Evolutionary conservation across 106 monocot species (phyloP).

Genomic region (Cymbidium sinense): DNA sequence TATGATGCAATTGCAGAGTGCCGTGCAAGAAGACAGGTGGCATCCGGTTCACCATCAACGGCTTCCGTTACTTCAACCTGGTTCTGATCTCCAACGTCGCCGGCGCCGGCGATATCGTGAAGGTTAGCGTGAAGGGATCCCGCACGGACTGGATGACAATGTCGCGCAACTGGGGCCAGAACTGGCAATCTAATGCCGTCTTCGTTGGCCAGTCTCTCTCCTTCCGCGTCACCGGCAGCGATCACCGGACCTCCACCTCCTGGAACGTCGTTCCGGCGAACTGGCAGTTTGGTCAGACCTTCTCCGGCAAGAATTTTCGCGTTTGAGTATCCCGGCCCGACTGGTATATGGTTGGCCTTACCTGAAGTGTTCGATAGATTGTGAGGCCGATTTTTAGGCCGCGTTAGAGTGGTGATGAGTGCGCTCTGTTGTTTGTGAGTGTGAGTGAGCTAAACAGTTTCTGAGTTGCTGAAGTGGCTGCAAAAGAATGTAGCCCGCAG

Average conservation of each 20-base stretch:
- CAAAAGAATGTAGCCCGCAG: slow-evolving; percentile 23
- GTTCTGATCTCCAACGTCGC: slow-evolving; percentile 41
- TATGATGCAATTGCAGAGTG: slow-evolving; percentile 15
- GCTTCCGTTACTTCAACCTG: slow-evolving; percentile 46
- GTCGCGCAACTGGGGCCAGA: slow-evolving; percentile 50
- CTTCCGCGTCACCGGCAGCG: slow-evolving; percentile 37
- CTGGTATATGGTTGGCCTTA: background rate
- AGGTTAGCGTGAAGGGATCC: slow-evolving; percentile 32
- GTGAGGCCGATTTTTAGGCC: slow-evolving; percentile 6
- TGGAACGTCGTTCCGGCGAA: slow-evolving; percentile 31
- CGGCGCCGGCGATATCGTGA: slow-evolving; percentile 34
- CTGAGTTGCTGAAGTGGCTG: slow-evolving; percentile 35
- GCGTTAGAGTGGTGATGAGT: background rate
- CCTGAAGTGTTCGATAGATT: background rate
- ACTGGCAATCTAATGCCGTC: slow-evolving; percentile 41
- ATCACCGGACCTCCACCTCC: slow-evolving; percentile 37
- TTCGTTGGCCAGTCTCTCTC: slow-evolving; percentile 35
- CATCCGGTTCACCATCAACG: slow-evolving; percentile 37
- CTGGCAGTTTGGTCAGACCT: slow-evolving; percentile 48
- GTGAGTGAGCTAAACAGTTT: background rate
- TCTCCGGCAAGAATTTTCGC: slow-evolving; percentile 34
- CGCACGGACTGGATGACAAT: slow-evolving; percentile 32
- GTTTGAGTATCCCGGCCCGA: background rate
- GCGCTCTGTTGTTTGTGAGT: background rate
- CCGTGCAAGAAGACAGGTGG: slow-evolving; percentile 32